A percentile compares a stretch with the other conserved stretches of the same genome.
phyloP scores from a whole-genome alignment of 2,329 filamentous ascomycete species.

The Diplodia sapinea region DNA sequence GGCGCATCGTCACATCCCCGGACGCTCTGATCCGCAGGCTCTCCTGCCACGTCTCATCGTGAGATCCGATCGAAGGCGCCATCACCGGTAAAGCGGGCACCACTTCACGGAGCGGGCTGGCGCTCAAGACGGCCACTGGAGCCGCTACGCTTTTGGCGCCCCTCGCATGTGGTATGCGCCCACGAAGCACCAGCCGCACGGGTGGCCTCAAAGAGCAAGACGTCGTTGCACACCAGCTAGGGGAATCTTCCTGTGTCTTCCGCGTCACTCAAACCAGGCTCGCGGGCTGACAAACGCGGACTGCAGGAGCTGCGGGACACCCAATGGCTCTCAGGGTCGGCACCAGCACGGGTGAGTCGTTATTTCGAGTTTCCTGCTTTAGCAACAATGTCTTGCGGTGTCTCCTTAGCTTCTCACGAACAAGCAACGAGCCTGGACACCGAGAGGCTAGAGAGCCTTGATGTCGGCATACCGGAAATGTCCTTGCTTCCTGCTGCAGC shows the following conservation, averaged over 20 bases:
- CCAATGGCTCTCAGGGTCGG: conserved; percentile 32
- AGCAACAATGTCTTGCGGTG: conserved; percentile 30
- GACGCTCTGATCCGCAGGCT: conserved; percentile 15
- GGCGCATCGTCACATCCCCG: conserved; percentile 23
- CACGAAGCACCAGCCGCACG: conserved; percentile 32
- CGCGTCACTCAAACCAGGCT: conserved; percentile 31
- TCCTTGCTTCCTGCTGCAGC: conserved; percentile 30
- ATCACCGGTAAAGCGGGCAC: not conserved
- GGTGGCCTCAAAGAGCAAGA: conserved; percentile 31
- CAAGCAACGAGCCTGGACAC: not conserved
- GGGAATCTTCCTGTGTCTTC: conserved; percentile 30
- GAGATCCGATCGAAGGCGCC: conserved; percentile 25
- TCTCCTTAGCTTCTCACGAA: conserved; percentile 14
- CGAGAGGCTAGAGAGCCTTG: conserved; percentile 15
- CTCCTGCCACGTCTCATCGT: conserved; percentile 22
- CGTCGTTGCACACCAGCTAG: conserved; percentile 30
- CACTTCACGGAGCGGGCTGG: conserved; percentile 18
- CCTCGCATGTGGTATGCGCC: conserved; percentile 32
- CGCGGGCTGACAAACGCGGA: conserved; percentile 30
- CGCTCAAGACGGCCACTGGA: conserved; percentile 20
- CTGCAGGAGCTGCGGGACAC: conserved; percentile 27
- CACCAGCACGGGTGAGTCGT: conserved; percentile 25
- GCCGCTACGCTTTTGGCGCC: conserved; percentile 29
- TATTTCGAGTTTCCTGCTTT: conserved; percentile 25
- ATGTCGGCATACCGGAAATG: conserved; percentile 3